Evolutionary conservation across 495 filamentous ascomycete genomes (phyloP).

Genomic region (Lindgomyces ingoldianus): DNA sequence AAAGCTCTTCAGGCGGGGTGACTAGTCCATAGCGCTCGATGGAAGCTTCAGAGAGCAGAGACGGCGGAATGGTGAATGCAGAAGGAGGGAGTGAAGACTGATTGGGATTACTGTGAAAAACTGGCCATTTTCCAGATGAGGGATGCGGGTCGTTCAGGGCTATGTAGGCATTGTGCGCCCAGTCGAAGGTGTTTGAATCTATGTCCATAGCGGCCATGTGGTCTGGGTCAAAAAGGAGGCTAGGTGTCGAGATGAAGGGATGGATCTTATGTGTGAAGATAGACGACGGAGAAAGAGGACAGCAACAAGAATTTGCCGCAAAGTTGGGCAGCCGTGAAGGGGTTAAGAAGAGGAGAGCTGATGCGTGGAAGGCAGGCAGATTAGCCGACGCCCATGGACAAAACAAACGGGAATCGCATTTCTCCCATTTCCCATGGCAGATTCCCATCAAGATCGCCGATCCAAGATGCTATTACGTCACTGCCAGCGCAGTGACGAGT

Average conservation of each 20-base stretch:
- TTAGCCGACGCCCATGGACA: neutral
- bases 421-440: neutral
- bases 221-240: neutral
- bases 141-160: slow-evolving; percentile 8
- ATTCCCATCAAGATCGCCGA: neutral
- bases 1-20: slow-evolving; percentile 36
- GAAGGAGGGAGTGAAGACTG: slow-evolving; percentile 1
- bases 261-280: neutral
- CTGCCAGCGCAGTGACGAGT: too few relatives aligned
- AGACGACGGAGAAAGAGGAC: neutral
- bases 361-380: neutral
- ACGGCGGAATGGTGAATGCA: slow-evolving; percentile 1
- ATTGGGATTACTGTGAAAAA: neutral
- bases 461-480: too few relatives aligned
- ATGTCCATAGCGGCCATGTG: neutral
- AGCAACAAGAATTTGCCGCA: neutral
- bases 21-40: slow-evolving; percentile 33
- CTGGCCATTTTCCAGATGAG: slow-evolving; percentile 10
- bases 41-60: slow-evolving; percentile 3
- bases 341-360: neutral
- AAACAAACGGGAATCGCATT: neutral
- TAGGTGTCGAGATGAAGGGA: too few relatives aligned
- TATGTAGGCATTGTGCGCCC: slow-evolving; percentile 7
- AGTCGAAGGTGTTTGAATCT: slow-evolving; percentile 4
- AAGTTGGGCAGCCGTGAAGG: neutral